These are phyloP conservation scores for Picea abies DNA, from an alignment of 83 land plant genomes.

Conservation along the genomic window DNA sequence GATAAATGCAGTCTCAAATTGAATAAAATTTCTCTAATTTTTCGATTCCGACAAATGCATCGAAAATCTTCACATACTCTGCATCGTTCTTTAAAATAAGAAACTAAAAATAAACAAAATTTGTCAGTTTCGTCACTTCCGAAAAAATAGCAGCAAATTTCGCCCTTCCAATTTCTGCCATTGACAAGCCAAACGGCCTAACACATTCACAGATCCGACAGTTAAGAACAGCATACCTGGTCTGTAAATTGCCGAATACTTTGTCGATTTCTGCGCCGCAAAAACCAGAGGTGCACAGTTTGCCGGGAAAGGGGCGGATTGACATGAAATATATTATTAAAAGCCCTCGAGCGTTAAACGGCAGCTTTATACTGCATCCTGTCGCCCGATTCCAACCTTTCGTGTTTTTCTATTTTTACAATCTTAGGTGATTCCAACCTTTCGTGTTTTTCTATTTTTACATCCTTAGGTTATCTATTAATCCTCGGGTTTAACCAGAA, in stretches of 20 bases:
- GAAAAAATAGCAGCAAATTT: background rate
- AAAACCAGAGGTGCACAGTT: background rate
- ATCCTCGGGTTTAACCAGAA: background rate
- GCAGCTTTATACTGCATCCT: no score
- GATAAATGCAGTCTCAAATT: background rate
- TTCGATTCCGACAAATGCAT: background rate
- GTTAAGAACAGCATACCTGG: conserved; percentile 3
- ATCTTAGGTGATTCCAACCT: background rate
- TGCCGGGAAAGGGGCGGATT: background rate
- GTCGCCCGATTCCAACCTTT: background rate
- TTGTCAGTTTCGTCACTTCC: background rate
- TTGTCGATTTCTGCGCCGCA: conserved; percentile 1
- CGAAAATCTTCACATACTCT: background rate
- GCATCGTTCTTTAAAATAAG: background rate
- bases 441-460: background rate
- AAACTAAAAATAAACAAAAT: background rate
- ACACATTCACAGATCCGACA: background rate
- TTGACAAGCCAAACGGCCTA: background rate
- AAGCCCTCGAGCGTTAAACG: background rate
- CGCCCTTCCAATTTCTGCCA: background rate
- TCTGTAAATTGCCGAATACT: background rate
- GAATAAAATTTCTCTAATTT: background rate
- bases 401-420: background rate
- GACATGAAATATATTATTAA: background rate
- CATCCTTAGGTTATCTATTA: background rate